A percentile compares a stretch with the other conserved stretches of the same genome.
Conservation (phyloP, 192 early-diverging fungal species). For the Piromyces finnis region DNA sequence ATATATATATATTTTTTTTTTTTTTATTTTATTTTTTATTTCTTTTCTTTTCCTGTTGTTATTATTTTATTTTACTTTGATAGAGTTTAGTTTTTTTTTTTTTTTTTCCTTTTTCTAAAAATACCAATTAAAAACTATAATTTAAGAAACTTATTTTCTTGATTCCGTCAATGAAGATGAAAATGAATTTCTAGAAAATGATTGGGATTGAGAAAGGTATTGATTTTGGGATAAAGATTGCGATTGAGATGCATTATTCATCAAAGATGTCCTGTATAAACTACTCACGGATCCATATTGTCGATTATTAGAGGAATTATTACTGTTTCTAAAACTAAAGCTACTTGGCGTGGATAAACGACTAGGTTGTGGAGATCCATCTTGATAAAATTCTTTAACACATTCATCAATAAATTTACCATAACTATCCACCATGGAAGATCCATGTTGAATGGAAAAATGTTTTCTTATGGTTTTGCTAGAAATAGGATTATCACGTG, state of each 20-base stretch:
- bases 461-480: background rate
- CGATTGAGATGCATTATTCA: background rate
- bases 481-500: background rate
- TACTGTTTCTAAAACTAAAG: background rate
- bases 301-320: background rate
- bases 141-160: no score
- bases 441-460: background rate
- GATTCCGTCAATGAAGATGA: no score
- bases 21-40: no score
- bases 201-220: background rate
- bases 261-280: no score
- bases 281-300: no score
- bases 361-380: background rate
- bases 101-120: no score
- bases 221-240: background rate
- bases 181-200: background rate
- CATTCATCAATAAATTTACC: background rate
- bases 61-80: no score
- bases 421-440: background rate
- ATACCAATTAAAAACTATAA: no score
- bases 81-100: no score
- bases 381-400: background rate
- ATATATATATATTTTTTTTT: no score
- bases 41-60: no score
- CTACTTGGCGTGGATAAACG: background rate